phyloP scores from a whole-genome alignment of 2,329 filamentous ascomycete genomes.

The Xenosphaeropsis pyriputrescens region DNA sequence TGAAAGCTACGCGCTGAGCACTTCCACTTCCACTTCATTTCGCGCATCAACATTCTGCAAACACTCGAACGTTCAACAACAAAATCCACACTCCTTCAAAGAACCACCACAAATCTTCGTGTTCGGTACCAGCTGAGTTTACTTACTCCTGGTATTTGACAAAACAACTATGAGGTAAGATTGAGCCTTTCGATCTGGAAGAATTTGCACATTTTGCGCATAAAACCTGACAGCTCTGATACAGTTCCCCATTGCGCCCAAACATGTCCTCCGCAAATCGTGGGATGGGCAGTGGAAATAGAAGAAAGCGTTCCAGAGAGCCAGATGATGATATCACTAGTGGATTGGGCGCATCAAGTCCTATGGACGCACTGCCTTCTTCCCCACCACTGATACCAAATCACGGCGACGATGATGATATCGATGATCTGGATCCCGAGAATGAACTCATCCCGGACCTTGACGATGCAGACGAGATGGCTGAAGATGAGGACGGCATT shows the following conservation, averaged over 20 bases:
- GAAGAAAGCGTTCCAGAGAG: slow-evolving; percentile 50
- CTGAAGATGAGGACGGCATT: slow-evolving; percentile 69
- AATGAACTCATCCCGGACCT: slow-evolving; percentile 60
- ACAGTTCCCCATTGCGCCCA: slow-evolving; percentile 68
- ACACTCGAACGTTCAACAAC: background rate
- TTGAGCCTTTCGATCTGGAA: too few species aligned
- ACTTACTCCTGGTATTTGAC: too few species aligned
- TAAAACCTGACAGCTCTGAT: slow-evolving; percentile 1
- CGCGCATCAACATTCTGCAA: too few species aligned
- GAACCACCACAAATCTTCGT: too few species aligned
- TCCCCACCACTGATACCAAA: slow-evolving; percentile 45
- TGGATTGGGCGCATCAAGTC: slow-evolving; percentile 36
- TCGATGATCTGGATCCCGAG: slow-evolving; percentile 57
- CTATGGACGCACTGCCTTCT: slow-evolving; percentile 31
- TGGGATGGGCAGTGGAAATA: slow-evolving; percentile 34
- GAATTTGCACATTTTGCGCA: slow-evolving; percentile 6
- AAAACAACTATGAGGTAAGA: too few species aligned
- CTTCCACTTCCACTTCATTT: too few species aligned
- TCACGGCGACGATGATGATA: slow-evolving; percentile 51
- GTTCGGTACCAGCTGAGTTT: too few species aligned
- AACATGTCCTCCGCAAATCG: slow-evolving; percentile 77
- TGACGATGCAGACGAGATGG: slow-evolving; percentile 68
- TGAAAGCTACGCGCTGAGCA: too few species aligned
- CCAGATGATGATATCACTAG: slow-evolving; percentile 45
- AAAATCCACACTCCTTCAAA: background rate